These are phyloP conservation scores for Geoglossum cookeanum DNA, from an alignment of 2,329 filamentous ascomycete genomes.

Conservation along the genomic window DNA sequence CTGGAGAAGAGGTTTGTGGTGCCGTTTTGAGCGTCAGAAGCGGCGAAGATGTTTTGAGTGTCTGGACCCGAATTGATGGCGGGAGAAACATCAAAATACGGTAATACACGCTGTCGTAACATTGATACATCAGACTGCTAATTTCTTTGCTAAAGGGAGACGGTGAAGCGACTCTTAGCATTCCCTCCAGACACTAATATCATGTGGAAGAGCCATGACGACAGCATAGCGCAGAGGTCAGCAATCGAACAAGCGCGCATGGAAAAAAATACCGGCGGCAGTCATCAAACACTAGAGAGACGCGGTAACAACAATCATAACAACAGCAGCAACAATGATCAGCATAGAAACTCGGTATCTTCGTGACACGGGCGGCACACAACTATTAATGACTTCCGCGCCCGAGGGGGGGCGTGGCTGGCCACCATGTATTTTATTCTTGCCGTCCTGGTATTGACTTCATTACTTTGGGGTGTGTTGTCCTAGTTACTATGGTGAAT, in stretches of 20 bases:
- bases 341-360: neutral
- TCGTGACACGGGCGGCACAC: neutral
- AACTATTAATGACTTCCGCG: neutral
- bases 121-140: constrained; percentile 11
- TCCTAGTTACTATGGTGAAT: neutral
- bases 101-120: constrained; percentile 29
- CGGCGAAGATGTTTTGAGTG: constrained; percentile 90
- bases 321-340: constrained; percentile 14
- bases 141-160: constrained; percentile 45
- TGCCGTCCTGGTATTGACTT: neutral
- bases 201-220: constrained; percentile 90
- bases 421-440: neutral
- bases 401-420: neutral
- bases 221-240: constrained; percentile 79
- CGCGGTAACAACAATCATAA: constrained; percentile 22
- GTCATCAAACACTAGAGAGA: constrained; percentile 21
- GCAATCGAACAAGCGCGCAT: constrained; percentile 82
- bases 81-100: constrained; percentile 91
- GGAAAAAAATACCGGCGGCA: constrained; percentile 43
- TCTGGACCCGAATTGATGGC: constrained; percentile 90
- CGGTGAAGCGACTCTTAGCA: constrained; percentile 73
- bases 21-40: constrained; percentile 86
- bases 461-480: neutral
- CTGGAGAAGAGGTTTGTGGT: constrained; percentile 84
- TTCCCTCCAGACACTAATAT: constrained; percentile 81